Percentiles rank a stretch among this genome's conserved stretches.
phyloP scores from a whole-genome alignment of 2,329 filamentous ascomycete species.

The Verticillium alfalfae region DNA sequence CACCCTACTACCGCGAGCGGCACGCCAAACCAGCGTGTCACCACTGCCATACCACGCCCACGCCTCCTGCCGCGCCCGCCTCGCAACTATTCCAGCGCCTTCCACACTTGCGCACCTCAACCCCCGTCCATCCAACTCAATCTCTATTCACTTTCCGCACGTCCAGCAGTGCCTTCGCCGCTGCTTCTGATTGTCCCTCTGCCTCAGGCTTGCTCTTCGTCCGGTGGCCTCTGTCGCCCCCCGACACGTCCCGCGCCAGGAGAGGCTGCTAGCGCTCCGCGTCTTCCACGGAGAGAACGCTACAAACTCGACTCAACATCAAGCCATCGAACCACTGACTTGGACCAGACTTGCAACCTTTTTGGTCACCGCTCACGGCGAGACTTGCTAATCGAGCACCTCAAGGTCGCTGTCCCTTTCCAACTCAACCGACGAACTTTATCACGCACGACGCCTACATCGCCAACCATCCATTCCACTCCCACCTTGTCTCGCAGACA shows the following conservation, averaged over 20 bases:
- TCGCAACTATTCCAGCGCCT: background rate
- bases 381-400: background rate
- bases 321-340: slow-evolving; percentile 14
- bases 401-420: background rate
- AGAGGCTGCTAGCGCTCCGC: slow-evolving; percentile 11
- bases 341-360: slow-evolving; percentile 9
- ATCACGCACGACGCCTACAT: background rate
- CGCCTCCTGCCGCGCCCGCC: slow-evolving; percentile 1
- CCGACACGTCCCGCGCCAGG: slow-evolving; percentile 3
- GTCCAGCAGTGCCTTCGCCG: background rate
- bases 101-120: background rate
- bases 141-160: background rate
- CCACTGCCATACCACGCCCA: slow-evolving; percentile 1
- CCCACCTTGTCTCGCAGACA: slow-evolving; percentile 23
- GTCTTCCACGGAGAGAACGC: slow-evolving; percentile 14
- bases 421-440: background rate
- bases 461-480: slow-evolving; percentile 14
- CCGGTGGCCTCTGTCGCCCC: background rate
- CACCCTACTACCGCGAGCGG: background rate
- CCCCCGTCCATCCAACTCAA: background rate
- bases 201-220: slow-evolving; percentile 1
- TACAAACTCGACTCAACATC: slow-evolving; percentile 16
- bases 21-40: slow-evolving; percentile 1
- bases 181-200: background rate
- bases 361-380: background rate